Percentiles rank a stretch among this genome's conserved stretches.
Conservation (phyloP, 2,329 filamentous ascomycete species). For the Talaromyces albobiverticillius region DNA sequence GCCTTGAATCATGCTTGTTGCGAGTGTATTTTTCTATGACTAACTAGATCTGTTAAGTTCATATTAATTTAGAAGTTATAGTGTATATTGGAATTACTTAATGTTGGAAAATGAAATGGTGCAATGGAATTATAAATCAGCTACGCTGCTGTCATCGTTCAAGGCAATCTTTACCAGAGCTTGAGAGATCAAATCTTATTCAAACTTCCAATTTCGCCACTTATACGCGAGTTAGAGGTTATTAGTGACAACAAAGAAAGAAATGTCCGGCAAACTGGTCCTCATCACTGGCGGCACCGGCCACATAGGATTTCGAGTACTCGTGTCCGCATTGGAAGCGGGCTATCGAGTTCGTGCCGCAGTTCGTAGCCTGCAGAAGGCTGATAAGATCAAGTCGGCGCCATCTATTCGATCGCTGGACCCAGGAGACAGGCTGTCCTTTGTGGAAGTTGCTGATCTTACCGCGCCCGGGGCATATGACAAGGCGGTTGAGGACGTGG, state of each 20-base stretch:
- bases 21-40: too few relatives aligned
- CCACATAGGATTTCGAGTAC: constrained; percentile 22
- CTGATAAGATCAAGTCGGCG: constrained; percentile 17
- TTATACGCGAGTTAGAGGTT: background rate
- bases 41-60: too few relatives aligned
- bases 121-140: too few relatives aligned
- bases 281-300: constrained; percentile 21
- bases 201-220: too few relatives aligned
- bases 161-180: too few relatives aligned
- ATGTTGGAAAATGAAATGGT: too few relatives aligned
- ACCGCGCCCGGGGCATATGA: constrained; percentile 37
- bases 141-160: too few relatives aligned
- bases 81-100: too few relatives aligned
- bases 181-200: too few relatives aligned
- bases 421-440: constrained; percentile 1
- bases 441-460: constrained; percentile 37
- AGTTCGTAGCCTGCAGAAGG: constrained; percentile 22
- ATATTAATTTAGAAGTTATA: too few relatives aligned
- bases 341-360: constrained; percentile 25
- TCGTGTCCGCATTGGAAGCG: constrained; percentile 21
- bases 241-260: background rate
- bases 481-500: constrained; percentile 38
- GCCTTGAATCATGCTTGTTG: too few relatives aligned
- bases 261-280: background rate
- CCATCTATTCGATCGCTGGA: constrained; percentile 18